Base-by-base conservation (phyloP, 805 yeast species). In the Candida adriatica region DNA sequence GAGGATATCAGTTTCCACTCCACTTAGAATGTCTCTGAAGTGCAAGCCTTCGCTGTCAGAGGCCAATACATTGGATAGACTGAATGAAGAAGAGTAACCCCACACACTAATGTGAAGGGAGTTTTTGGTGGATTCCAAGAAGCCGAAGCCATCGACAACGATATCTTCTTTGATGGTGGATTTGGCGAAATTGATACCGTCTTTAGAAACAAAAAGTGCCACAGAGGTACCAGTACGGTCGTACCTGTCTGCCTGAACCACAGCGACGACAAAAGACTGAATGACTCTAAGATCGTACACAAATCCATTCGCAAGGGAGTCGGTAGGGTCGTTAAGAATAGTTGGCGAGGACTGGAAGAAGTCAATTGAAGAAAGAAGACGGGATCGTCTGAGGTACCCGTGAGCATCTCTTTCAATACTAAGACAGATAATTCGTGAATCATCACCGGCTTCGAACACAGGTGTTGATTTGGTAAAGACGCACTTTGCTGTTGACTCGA, bases 11-110 rank as follows among this genome's bases (percentile, higher is more conserved):
- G 57, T 59, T 21, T 56, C 50, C 16, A 66, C 55, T 8, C 62
- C 48, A 2, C 60, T 64, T 20, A 73, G 45, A n/a, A 69, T 45
- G 28, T 61, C 64, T 5, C 46, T 51, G 53, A 71, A 78, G 27
- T 61, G 62, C 26, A 70, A 43, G 3, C 92, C 90, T 6, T 71
- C 57, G 25, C 38, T 33, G 6, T 83, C 75, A 38, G 80, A 51
- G 7, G 56, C 38, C 13, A 46, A 13, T 6, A 49, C 35, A 20
- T 34, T 47, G 3, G 54, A 43, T 6, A 33, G 11, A 11, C 30
- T 24, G 15, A 17, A 11, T 27, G 42, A 46, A 8, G 42, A 15
- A 1, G 44, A 31, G 15, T 20, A 16, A 13, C 51, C 46, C 30
- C 39, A 34, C 11, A 59, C 55, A 17, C 61, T 59, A 10, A 72